phyloP scores from a whole-genome alignment of 2,329 filamentous ascomycete species.

The Triangularia setosa region DNA sequence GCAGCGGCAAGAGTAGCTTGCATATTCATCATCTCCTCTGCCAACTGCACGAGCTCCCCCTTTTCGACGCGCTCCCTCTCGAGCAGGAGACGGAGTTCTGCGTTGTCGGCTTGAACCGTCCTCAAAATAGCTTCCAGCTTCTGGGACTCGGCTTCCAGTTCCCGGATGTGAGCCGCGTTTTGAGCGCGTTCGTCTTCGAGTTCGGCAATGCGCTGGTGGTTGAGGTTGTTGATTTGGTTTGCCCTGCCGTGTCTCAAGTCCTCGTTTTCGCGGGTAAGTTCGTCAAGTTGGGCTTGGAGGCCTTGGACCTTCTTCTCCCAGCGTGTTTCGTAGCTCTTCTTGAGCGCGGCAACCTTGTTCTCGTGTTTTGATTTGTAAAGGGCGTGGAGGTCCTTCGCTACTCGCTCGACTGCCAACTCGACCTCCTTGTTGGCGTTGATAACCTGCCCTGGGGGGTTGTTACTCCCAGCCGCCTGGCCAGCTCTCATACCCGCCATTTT shows the following conservation, averaged over 20 bases:
- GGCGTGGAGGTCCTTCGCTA: conserved; percentile 87
- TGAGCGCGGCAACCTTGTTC: conserved; percentile 88
- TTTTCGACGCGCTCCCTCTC: conserved; percentile 77
- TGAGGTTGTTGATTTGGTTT: conserved; percentile 43
- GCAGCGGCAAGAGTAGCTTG: conserved; percentile 39
- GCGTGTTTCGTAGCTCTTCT: conserved; percentile 76
- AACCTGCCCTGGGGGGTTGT: conserved; percentile 31
- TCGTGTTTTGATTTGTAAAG: conserved; percentile 98
- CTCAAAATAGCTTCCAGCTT: conserved; percentile 70
- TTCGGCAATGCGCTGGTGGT: conserved; percentile 40
- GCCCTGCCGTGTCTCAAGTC: conserved; percentile 59
- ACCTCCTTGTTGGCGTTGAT: conserved; percentile 54
- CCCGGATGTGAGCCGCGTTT: conserved; percentile 63
- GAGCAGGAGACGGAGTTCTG: conserved; percentile 59
- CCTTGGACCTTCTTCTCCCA: conserved; percentile 86
- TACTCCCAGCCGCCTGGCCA: conserved; percentile 39
- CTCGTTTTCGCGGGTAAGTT: conserved; percentile 70
- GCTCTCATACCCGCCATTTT: conserved; percentile 72
- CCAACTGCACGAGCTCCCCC: conserved; percentile 74
- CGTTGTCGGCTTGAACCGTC: conserved; percentile 67
- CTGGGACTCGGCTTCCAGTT: conserved; percentile 69
- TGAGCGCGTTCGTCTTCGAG: conserved; percentile 58
- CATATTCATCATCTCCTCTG: conserved; percentile 79
- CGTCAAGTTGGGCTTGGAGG: conserved; percentile 67
- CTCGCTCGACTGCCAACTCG: conserved; percentile 81